A percentile compares a stretch with the other conserved stretches of the same genome.
These are phyloP conservation scores for Leptodontidium sp. DNA, from an alignment of 2,329 filamentous ascomycete species.

Conservation along the genomic window DNA sequence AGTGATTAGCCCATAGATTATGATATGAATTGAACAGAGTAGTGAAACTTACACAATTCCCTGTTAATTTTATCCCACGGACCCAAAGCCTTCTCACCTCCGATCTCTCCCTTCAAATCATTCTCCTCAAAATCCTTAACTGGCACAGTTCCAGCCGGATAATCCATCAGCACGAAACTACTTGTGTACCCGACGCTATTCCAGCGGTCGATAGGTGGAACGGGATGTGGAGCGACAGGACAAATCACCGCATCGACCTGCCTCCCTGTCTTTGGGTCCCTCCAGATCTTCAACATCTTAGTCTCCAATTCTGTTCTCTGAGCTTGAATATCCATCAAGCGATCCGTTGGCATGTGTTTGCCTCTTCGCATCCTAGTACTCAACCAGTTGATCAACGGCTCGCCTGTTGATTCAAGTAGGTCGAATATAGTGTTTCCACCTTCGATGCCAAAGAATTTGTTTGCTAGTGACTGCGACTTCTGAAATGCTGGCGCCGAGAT, in stretches of 20 bases:
- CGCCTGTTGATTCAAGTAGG: slow-evolving; percentile 60
- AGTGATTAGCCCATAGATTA: slow-evolving; percentile 24
- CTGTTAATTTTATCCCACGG: slow-evolving; percentile 69
- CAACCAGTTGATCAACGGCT: slow-evolving; percentile 69
- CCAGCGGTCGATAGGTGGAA: slow-evolving; percentile 68
- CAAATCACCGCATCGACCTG: slow-evolving; percentile 68
- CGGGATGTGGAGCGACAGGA: slow-evolving; percentile 69
- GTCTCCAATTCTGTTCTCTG: slow-evolving; percentile 59
- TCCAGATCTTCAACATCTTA: slow-evolving; percentile 67
- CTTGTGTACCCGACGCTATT: slow-evolving; percentile 69
- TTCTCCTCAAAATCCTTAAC: slow-evolving; percentile 56
- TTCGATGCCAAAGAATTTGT: slow-evolving; percentile 65
- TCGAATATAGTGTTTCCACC: slow-evolving; percentile 64
- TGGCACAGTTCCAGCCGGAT: slow-evolving; percentile 64
- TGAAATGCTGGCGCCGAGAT: slow-evolving; percentile 62
- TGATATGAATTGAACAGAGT: neutral
- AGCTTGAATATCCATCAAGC: slow-evolving; percentile 61
- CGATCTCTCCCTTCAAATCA: slow-evolving; percentile 62
- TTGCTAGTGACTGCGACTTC: slow-evolving; percentile 63
- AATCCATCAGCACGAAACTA: slow-evolving; percentile 68
- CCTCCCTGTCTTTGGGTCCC: slow-evolving; percentile 50
- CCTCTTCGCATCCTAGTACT: slow-evolving; percentile 58
- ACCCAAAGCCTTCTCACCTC: slow-evolving; percentile 50
- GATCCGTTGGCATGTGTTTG: slow-evolving; percentile 54
- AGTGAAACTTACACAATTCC: slow-evolving; percentile 60